phyloP scores from a whole-genome alignment of 1,284 basidiomycete genomes.

The Leccinum colubrinum region DNA sequence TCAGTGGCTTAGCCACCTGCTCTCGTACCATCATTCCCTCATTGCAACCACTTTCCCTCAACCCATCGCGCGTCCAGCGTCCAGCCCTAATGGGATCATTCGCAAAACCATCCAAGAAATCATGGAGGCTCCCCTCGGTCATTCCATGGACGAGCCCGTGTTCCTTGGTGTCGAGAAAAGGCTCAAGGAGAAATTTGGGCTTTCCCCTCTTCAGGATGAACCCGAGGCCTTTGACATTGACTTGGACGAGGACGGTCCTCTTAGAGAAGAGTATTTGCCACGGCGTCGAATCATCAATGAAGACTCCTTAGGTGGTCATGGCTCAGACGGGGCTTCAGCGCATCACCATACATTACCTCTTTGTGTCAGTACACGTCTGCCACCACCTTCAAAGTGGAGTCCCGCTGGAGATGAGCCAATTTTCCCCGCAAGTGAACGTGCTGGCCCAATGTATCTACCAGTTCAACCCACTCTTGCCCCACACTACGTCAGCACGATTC shows the following conservation, averaged over 20 bases:
- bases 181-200: constrained; percentile 48
- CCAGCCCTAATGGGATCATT: constrained; percentile 64
- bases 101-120: constrained; percentile 70
- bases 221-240: constrained; percentile 64
- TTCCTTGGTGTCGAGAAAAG: constrained; percentile 69
- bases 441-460: constrained; percentile 58
- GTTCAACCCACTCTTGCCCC: constrained; percentile 50
- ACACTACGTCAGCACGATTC: constrained; percentile 26
- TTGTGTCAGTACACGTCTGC: constrained; percentile 42
- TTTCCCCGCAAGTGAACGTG: constrained; percentile 47
- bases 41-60: constrained; percentile 59
- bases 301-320: constrained; percentile 5
- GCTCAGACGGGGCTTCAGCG: neutral
- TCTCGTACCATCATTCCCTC: constrained; percentile 61
- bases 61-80: constrained; percentile 75
- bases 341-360: constrained; percentile 20
- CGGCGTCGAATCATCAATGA: constrained; percentile 48
- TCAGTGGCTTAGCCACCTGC: constrained; percentile 63
- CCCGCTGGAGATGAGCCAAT: constrained; percentile 74
- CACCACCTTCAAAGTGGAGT: constrained; percentile 79
- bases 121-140: constrained; percentile 43
- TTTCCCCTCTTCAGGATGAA: constrained; percentile 37
- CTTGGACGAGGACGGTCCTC: constrained; percentile 76
- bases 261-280: constrained; percentile 77
- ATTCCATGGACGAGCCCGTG: constrained; percentile 51